Evolutionary conservation across 768 basidiomycete species (phyloP), one percentile per base, ranked within the genome.

Genomic region (Suillus alpinus): DNA sequence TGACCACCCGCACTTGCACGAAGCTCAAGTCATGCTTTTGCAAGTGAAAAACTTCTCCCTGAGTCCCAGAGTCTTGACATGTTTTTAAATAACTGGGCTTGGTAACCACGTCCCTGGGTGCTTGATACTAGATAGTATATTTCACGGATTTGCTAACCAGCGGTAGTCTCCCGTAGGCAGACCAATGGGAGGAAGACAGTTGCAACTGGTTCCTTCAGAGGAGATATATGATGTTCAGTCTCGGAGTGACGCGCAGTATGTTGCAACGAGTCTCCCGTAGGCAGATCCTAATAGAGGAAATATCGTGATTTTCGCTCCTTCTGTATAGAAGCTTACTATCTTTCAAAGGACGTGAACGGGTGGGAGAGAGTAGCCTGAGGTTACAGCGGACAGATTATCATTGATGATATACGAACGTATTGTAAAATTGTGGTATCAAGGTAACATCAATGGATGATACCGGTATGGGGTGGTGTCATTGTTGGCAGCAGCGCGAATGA

Each of bases 121-220:
- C 26, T 14, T 6, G 46, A 26, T 26, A 8, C 26, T 14, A 6
- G 46, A 26, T 26, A 8, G 16, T 46, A 7, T 14, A 23, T 26
- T 26, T 14, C 7, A 47, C 23, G 23, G 13, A 47, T 26, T 8
- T 16, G 14, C 14, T 26, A 47, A 23, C 23, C 23, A 46, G 44
- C 14, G 44, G 13, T 26, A 46, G 44, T 44, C 39, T 62, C 63
- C 65, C 59, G 62, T 63, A 46, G 23, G 14, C 14, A 12, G 43
- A 6, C n/a, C 43, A 6, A 46, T 23, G 23, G 13, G 23, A 46
- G 60, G 18, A 0, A n/a, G 12, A 13, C 0, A 47, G 14, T 16
- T 26, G 26, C 14, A 26, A 16, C n/a, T 16, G 26, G 14, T 47
- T 26, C 26, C 23, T 16, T 47, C 26, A n/a, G n/a, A n/a, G n/a